Evolutionary conservation across 140 eudicot species (phyloP), one percentile per base, ranked within the genome.

Genomic region (Flaveria floridana): DNA sequence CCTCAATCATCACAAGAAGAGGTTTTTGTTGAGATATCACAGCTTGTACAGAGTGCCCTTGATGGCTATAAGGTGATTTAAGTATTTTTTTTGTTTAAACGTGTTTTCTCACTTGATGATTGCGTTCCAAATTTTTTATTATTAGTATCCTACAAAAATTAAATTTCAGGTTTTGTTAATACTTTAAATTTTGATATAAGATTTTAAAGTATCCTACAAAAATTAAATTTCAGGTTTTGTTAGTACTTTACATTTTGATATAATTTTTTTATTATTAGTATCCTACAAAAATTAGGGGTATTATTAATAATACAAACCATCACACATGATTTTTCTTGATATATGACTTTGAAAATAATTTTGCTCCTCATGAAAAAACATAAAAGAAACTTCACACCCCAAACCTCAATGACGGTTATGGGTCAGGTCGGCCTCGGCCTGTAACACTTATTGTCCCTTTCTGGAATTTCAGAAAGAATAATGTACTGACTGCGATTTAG

Each of bases 41-140:
- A 94, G 80, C 95, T 94, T 81, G 94, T 94, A 3, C 99, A 94
- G 77, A 94, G 99, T 82, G 99, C 99, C 26, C 96, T 94, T 3
- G 99, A 94, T 81, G 99, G 99, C 28, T 94, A 94, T 75, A 94
- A 94, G 99, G 99, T 94, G 44, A 83, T 73, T 23, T 47, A 15
- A 15, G 23, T n/a, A n/a, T 48, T 26, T 41, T 34, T 12, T 14
- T 8, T 51, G 4, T 23, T 23, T 46, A 14, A 47, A 8, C 21
- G 7, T 0, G 41, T 9, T 41, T 53, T 68, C 25, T 15, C 63
- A 20, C 1, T 51, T 37, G 47, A 28, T 44, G 47, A 58, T 19
- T 47, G 67, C 16, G 16, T 52, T 76, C 46, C 44, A 66, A 16
- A 21, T 1, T 0, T 61, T 53, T 15, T 1, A 19, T 16, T n/a